These are phyloP conservation scores for Andalucia godoyi DNA, from an alignment of 78 protist species.

Conservation along the genomic window DNA sequence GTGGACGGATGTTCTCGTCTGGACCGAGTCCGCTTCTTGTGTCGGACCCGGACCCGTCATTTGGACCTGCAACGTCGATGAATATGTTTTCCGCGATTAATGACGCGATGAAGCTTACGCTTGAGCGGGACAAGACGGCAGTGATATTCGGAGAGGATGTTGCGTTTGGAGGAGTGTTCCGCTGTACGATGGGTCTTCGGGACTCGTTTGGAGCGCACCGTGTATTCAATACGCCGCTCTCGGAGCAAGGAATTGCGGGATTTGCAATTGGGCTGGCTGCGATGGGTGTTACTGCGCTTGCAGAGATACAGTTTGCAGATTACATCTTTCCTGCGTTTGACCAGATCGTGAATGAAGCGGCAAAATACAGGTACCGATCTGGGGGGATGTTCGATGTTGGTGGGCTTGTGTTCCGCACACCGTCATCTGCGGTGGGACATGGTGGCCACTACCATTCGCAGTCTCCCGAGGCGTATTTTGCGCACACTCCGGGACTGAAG, in stretches of 20 bases:
- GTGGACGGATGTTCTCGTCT: too few species aligned
- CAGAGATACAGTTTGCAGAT: slow-evolving; percentile 96
- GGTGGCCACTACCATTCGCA: slow-evolving; percentile 89
- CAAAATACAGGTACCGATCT: slow-evolving; percentile 89
- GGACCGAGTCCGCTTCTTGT: too few species aligned
- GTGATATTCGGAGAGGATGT: slow-evolving; percentile 90
- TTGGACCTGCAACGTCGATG: too few species aligned
- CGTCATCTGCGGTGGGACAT: slow-evolving; percentile 88
- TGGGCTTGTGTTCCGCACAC: slow-evolving; percentile 80
- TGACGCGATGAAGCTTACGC: slow-evolving; percentile 63
- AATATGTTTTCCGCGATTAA: slow-evolving; percentile 66
- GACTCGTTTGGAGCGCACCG: slow-evolving; percentile 73
- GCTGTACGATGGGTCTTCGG: slow-evolving; percentile 67
- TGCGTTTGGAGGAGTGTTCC: slow-evolving; percentile 95
- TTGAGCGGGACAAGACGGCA: slow-evolving; percentile 29
- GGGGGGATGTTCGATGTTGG: slow-evolving; percentile 73
- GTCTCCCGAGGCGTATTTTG: slow-evolving; percentile 84
- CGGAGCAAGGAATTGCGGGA: slow-evolving; percentile 92
- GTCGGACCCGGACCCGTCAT: too few species aligned
- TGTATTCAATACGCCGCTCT: slow-evolving; percentile 91
- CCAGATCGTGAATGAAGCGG: slow-evolving; percentile 95
- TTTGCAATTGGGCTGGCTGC: slow-evolving; percentile 87
- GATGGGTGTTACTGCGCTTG: slow-evolving; percentile 79
- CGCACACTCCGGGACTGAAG: slow-evolving; percentile 87
- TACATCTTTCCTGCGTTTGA: slow-evolving; percentile 95